These are phyloP conservation scores for Candida maltosa DNA, from an alignment of 805 yeast species.

Conservation along the genomic window DNA sequence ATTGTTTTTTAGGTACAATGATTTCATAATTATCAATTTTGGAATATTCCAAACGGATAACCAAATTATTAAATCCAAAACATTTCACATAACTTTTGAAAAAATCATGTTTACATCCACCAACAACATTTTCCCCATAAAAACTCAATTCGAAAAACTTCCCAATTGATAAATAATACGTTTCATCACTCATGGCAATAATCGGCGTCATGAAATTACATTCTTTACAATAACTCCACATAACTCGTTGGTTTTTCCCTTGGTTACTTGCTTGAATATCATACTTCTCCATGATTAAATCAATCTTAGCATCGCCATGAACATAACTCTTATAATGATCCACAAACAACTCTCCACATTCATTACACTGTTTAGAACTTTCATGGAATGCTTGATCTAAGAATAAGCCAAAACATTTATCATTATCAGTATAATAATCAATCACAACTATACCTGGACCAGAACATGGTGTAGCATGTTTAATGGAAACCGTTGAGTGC, in stretches of 20 bases:
- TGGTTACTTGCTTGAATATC: slow-evolving; percentile 17
- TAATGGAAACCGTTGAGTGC: slow-evolving; percentile 77
- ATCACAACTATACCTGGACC: slow-evolving; percentile 86
- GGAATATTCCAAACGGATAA: slow-evolving; percentile 76
- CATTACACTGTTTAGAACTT: slow-evolving; percentile 67
- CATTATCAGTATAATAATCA: slow-evolving; percentile 88
- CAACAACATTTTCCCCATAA: slow-evolving; percentile 47
- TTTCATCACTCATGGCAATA: slow-evolving; percentile 75
- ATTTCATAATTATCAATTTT: slow-evolving; percentile 75
- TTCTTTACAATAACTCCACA: slow-evolving; percentile 88
- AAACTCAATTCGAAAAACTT: slow-evolving; percentile 85
- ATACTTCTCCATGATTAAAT: slow-evolving; percentile 62
- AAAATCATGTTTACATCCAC: slow-evolving; percentile 73
- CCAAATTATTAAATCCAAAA: slow-evolving; percentile 76
- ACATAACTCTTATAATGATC: slow-evolving; percentile 86
- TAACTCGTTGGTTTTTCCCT: slow-evolving; percentile 52
- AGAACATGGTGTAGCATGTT: slow-evolving; percentile 84
- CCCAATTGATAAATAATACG: slow-evolving; percentile 91
- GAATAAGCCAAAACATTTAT: slow-evolving; percentile 84
- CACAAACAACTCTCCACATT: slow-evolving; percentile 67
- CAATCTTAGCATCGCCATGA: slow-evolving; percentile 82
- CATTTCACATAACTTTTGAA: slow-evolving; percentile 79
- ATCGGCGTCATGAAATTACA: slow-evolving; percentile 78
- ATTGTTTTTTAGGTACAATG: slow-evolving; percentile 67
- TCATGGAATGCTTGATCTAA: slow-evolving; percentile 75